Evolutionary conservation across 1,284 basidiomycete genomes (phyloP).

Genomic region (Paramarasmius palmivorus): DNA sequence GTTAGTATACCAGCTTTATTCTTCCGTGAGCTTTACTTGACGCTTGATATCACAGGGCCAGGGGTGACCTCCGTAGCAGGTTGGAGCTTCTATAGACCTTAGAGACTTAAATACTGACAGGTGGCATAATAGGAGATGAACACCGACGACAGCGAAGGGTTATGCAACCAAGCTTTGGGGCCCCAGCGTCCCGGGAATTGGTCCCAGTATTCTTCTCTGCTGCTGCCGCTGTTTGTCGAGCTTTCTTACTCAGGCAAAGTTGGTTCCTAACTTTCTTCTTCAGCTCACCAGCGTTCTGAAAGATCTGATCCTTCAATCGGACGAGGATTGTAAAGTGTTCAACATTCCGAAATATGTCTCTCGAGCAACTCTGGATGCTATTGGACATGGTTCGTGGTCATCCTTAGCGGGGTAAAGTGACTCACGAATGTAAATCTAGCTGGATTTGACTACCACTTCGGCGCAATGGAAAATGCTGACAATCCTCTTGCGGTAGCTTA

Average conservation of each 20-base stretch:
- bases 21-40: neutral
- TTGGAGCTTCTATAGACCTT: neutral
- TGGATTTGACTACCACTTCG: slow-evolving; percentile 14
- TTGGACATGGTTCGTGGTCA: slow-evolving; percentile 38
- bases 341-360: slow-evolving; percentile 42
- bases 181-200: slow-evolving; percentile 16
- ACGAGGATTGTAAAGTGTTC: slow-evolving; percentile 33
- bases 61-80: slow-evolving; percentile 5
- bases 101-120: neutral
- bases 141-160: slow-evolving; percentile 21
- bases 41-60: neutral
- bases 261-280: neutral
- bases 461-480: slow-evolving; percentile 11
- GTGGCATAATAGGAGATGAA: slow-evolving; percentile 11
- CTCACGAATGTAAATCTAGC: slow-evolving; percentile 1
- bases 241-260: neutral
- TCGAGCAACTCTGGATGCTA: slow-evolving; percentile 44
- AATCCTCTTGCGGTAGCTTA: slow-evolving; percentile 9
- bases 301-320: slow-evolving; percentile 22
- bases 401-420: neutral
- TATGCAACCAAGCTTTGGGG: slow-evolving; percentile 20
- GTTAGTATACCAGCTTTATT: neutral
- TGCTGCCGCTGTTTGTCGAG: neutral
- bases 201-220: slow-evolving; percentile 13
- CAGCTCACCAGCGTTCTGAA: slow-evolving; percentile 9